Evolutionary conservation across 202 grass and related monocot genomes (phyloP).

Genomic region (Schoenoplectus tabernaemontani): DNA sequence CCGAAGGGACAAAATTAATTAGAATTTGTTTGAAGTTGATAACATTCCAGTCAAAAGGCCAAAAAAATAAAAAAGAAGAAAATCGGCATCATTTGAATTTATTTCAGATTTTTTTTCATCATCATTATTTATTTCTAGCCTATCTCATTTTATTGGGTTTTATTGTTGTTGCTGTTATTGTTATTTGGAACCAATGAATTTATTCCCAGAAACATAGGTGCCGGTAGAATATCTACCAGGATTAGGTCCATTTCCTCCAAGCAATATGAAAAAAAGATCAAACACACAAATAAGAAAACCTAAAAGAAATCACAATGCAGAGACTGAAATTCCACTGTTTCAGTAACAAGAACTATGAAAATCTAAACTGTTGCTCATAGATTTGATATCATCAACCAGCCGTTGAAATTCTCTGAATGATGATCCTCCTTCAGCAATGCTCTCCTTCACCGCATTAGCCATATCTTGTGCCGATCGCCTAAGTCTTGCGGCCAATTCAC

Average conservation of each 20-base stretch:
- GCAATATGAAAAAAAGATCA: not conserved
- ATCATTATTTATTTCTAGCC: too few relatives aligned
- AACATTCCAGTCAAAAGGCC: too few relatives aligned
- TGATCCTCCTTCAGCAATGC: constrained; percentile 26
- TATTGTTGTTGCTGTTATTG: too few relatives aligned
- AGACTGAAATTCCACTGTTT: not conserved
- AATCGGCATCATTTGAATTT: too few relatives aligned
- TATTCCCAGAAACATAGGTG: too few relatives aligned
- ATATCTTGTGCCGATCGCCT: not conserved
- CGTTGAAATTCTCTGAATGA: constrained; percentile 21
- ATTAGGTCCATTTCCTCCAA: not conserved
- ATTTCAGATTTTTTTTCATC: too few relatives aligned
- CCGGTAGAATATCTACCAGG: not conserved
- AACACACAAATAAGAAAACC: not conserved
- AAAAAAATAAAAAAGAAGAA: too few relatives aligned
- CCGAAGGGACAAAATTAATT: too few relatives aligned
- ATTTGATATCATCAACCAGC: constrained; percentile 34
- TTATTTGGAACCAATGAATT: too few relatives aligned
- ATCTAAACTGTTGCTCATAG: constrained; percentile 22
- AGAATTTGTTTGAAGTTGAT: too few relatives aligned
- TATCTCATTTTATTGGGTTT: too few relatives aligned
- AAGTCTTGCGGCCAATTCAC: constrained; percentile 21
- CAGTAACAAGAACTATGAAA: not conserved
- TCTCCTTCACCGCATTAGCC: constrained; percentile 16
- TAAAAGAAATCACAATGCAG: not conserved